Evolutionary conservation across 1,284 basidiomycete species (phyloP), one percentile per base, ranked within the genome.

Genomic region (Rhodofomes roseus): DNA sequence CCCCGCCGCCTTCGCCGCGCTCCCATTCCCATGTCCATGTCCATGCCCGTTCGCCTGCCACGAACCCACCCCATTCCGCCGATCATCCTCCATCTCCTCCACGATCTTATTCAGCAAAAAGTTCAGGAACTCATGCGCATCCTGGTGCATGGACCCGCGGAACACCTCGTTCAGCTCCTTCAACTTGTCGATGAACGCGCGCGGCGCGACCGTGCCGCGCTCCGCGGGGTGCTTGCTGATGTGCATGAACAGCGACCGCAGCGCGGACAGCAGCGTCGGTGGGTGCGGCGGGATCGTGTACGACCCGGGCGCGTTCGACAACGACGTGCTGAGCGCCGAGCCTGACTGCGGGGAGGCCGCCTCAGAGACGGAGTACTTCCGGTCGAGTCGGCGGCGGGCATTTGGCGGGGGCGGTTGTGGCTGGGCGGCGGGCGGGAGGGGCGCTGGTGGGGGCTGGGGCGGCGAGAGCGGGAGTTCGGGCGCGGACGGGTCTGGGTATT

Each of bases 41-140:
- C 37, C 37, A 16, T 39, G 4, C 22, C 58, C 56, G 27, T 66
- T 59, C 75, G 58, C n/a, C 31, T 31, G 50, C 50, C 50, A 52
- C 36, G 1, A 34, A n/a, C 51, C 56, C 36, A 76, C 72, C 18
- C 66, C 68, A 57, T 76, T 76, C 68, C 80, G 83, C 66, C 74
- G 78, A 57, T 92, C 86, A 59, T 86, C 84, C 67, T 94, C 91
- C 64, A 98, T 85, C 71, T 98, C 95, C 74, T 98, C 96, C 37
- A 94, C 90, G 56, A 98, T 89, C 73, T 85, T 88, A 74, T 99
- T 99, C 61, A 99, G 79, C 34, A 98, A 77, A 76, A 92, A 97
- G 72, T 96, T 98, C 56, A 98, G 81, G 75, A 99, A 98, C 76
- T 99, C 96, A 73, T 98, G 95, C 1, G 95, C 95, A 72, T 98